phyloP scores from a whole-genome alignment of 1,139 yeast genomes.

The Hansenula sp. region DNA sequence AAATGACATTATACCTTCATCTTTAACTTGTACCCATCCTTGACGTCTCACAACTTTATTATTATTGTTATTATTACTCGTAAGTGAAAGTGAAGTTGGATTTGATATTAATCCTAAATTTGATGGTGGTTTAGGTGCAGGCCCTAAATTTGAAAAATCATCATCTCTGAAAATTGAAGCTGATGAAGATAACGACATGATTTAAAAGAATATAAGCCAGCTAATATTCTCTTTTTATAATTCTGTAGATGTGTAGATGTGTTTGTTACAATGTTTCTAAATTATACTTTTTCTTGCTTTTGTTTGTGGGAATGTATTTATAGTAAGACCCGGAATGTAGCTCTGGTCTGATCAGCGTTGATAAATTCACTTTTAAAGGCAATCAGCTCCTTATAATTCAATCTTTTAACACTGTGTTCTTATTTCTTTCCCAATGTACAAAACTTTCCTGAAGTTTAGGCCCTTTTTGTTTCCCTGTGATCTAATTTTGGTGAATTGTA shows the following conservation, averaged over 20 bases:
- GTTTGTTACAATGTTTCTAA: too few relatives aligned
- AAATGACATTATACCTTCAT: conserved; percentile 82
- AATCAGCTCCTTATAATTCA: too few relatives aligned
- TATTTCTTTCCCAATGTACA: too few relatives aligned
- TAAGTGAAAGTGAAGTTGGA: conserved; percentile 26
- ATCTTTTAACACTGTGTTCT: too few relatives aligned
- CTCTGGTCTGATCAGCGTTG: too few relatives aligned
- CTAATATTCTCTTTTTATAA: conserved; percentile 6
- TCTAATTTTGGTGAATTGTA: too few relatives aligned
- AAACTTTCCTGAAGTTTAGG: too few relatives aligned
- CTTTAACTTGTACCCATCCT: conserved; percentile 92
- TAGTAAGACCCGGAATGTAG: too few relatives aligned
- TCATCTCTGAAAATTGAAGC: conserved; percentile 40
- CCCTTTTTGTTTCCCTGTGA: too few relatives aligned
- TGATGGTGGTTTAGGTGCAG: conserved; percentile 39
- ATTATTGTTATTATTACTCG: conserved; percentile 17
- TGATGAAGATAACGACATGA: conserved; percentile 37
- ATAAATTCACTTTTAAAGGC: too few relatives aligned
- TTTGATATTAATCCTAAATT: conserved; percentile 14
- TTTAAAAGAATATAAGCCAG: background rate
- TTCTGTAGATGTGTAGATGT: background rate
- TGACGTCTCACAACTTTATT: conserved; percentile 26
- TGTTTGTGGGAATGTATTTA: too few relatives aligned
- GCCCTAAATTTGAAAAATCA: conserved; percentile 38
- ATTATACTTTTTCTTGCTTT: too few relatives aligned